Base-by-base conservation (phyloP, 2,329 filamentous ascomycete genomes). In the Mariannaea sp. region DNA sequence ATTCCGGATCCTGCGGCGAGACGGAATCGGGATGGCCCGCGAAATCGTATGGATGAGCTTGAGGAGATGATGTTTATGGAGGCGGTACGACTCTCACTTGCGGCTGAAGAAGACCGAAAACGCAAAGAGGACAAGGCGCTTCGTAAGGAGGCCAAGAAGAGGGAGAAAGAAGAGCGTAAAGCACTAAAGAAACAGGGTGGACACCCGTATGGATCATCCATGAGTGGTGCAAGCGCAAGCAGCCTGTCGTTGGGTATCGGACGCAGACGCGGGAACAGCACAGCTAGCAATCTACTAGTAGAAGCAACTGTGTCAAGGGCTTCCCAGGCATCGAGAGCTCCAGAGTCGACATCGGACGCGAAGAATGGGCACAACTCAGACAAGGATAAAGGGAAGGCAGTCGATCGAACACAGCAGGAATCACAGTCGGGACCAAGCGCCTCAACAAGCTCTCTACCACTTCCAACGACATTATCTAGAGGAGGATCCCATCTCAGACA, bases 31-130 rank as follows among this genome's bases (percentile, higher is more conserved):
- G 63, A 62, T 12, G 65, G 65, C 49, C 65, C 77, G 53, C 71
- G 79, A 39, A 70, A 68, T 50, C 81, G 90, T 24, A 84, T 95
- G 68, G 90, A 95, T 17, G 92, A 97, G 62, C 80, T 97, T 0
- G 94, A 99, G 70, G 93, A 96, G 42, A 89, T 99, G 78, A 99
- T 99, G 94, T 92, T 97, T 79, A 91, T 94, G 80, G 94, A 99
- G 71, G 94, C 94, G 0, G 95, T 99, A 41, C 82, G 94, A 32
- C 73, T 96, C 24, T 96, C 92, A 41, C 77, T 99, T n/a, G 92
- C 89, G 0, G 87, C 90, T 1, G 94, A 99, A 70, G 93, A 97
- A 66, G 93, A 97, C 35, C 83, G 93, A n/a, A 89, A 91, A 62
- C 87, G 83, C 40, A 94, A 90, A 68, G 88, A 93, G 54, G 73